Percentiles rank a stretch among this genome's conserved stretches.
Evolutionary conservation across 306 rosid species (phyloP).

Genomic region (cucumber (Cucumis sativus)): DNA sequence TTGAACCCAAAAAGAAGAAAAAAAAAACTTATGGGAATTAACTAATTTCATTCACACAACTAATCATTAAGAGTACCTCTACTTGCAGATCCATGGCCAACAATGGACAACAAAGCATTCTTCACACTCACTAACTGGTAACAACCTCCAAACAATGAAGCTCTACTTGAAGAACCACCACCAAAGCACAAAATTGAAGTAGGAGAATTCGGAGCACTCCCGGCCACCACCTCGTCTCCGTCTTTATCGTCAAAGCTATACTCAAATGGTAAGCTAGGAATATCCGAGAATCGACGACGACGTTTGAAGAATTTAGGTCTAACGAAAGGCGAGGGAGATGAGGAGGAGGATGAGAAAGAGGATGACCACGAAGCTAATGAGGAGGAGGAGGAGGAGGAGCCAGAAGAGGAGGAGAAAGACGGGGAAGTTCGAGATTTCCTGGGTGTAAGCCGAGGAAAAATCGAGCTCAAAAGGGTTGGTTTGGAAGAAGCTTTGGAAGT

Average conservation of each 20-base stretch:
- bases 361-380: conserved; percentile 9
- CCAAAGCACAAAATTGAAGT: neutral
- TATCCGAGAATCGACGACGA: neutral
- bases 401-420: neutral
- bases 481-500: conserved; percentile 4
- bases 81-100: conserved; percentile 9
- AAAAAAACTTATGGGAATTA: neutral
- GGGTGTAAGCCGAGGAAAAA: conserved; percentile 9
- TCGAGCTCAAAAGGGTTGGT: neutral
- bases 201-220: neutral
- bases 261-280: neutral
- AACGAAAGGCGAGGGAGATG: neutral
- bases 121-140: conserved; percentile 9
- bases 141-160: neutral
- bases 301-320: neutral
- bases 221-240: neutral
- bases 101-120: conserved; percentile 7
- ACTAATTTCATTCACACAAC: neutral
- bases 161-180: neutral
- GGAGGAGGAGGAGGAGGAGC: conserved; percentile 5
- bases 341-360: conserved; percentile 4
- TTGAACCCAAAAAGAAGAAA: neutral
- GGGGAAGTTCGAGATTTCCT: conserved; percentile 1
- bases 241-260: neutral
- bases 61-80: neutral